A percentile compares a stretch with the other conserved stretches of the same genome.
These are phyloP conservation scores for Eucalyptus polyanthemos DNA, from an alignment of 345 rosid genomes.

Conservation along the genomic window DNA sequence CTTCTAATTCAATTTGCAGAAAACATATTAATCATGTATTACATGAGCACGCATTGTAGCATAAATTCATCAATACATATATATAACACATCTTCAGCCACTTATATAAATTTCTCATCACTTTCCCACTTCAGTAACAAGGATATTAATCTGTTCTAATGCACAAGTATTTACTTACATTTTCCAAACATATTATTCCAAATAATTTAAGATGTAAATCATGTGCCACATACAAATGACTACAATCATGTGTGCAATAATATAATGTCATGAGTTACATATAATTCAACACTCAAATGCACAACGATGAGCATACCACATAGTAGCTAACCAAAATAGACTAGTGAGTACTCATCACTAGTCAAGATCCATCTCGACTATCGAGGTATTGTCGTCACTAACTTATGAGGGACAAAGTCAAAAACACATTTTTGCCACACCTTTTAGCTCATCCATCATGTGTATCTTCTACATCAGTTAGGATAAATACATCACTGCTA, in stretches of 20 bases:
- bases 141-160: background rate
- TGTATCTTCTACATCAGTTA: background rate
- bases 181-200: background rate
- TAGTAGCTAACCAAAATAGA: background rate
- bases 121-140: background rate
- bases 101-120: background rate
- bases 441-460: background rate
- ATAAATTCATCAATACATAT: background rate
- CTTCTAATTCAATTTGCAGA: background rate
- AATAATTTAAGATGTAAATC: background rate
- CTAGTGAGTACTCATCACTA: background rate
- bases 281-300: background rate
- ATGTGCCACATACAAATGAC: background rate
- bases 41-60: background rate
- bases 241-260: background rate
- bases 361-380: background rate
- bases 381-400: background rate
- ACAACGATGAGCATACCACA: background rate
- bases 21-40: background rate
- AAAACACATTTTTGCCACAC: background rate
- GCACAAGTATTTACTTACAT: background rate
- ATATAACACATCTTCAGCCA: background rate
- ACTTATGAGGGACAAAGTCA: background rate
- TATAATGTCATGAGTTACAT: background rate
- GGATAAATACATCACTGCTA: background rate